Base-by-base conservation (phyloP, 495 filamentous ascomycete species). In the Penicillium manginii region DNA sequence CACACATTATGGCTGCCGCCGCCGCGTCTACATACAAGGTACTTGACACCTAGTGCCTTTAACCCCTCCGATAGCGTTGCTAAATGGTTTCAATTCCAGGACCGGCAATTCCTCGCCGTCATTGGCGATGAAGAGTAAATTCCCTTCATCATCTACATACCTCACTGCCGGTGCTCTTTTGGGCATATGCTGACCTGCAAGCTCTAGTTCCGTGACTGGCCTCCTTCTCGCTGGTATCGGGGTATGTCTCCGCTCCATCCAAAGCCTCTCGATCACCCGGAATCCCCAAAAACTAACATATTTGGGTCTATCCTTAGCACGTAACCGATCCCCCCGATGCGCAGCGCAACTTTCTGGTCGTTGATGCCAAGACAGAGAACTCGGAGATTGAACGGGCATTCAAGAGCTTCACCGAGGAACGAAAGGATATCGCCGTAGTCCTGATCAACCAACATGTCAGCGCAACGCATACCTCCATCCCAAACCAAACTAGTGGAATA, bases 401-500 rank as follows among this genome's bases (percentile, higher is more conserved):
- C 70, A 87, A 94, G 58, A 83, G 83, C 48, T 99, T 96, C 74
- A 94, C 92, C 2, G 84, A 84, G 35, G 83, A 93, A 73, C 80
- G 96, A 60, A 97, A 97, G 73, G 96, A 99, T 67, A 96, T 99
- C 68, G 96, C 91, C 3, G 92, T 99, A 59, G 70, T 99, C 39
- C 75, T 99, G 57, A 98, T 99, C 70, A 99, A 98, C 68, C 96
- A 99, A 78, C 96, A 99, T 78, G 92, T 98, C 71, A 50, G 88
- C 40, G 18, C 45, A 47, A 7, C 22, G 5, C 29, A 10, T 51
- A 12, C 23, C 15, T 47, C 18, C 7, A 18, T 12, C n/a, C 12
- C 12, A 5, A n/a, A 7, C 17, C 2, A 3, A 48, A 15, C 12
- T 31, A 35, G 9, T 7, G 9, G 15, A 18, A n/a, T 29, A 14